Evolutionary conservation across 345 rosid species (phyloP).

Genomic region (Chamaenerion angustifolium): DNA sequence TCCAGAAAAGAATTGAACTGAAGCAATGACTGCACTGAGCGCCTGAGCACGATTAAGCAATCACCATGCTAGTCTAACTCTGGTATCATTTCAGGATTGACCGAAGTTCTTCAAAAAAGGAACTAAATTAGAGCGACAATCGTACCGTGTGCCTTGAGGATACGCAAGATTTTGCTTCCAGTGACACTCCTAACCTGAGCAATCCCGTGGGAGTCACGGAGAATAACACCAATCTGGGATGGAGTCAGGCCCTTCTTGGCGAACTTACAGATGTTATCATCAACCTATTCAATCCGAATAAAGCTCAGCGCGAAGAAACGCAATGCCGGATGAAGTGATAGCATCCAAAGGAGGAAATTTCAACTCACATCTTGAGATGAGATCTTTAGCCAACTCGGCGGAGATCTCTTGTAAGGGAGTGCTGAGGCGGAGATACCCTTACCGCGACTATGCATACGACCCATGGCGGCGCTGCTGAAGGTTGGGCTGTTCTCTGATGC

Average conservation of each 20-base stretch:
- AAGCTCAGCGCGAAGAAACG: background rate
- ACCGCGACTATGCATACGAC: slow-evolving; percentile 47
- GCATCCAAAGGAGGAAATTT: background rate
- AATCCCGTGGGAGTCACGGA: slow-evolving; percentile 34
- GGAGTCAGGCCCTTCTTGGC: slow-evolving; percentile 33
- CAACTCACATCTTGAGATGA: slow-evolving; percentile 23
- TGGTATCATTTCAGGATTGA: no score
- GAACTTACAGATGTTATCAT: slow-evolving; percentile 27
- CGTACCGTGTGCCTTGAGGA: slow-evolving; percentile 18
- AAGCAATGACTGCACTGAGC: no score
- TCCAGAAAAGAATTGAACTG: no score
- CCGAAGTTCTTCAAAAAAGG: no score
- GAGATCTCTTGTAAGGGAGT: slow-evolving; percentile 37
- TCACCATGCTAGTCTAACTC: no score
- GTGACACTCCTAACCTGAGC: slow-evolving; percentile 32
- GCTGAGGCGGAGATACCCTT: slow-evolving; percentile 64
- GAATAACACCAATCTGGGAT: slow-evolving; percentile 33
- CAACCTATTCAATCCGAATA: slow-evolving; percentile 5
- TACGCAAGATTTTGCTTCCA: slow-evolving; percentile 31
- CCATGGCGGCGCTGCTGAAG: slow-evolving; percentile 22
- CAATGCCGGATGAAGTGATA: background rate
- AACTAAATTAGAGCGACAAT: no score
- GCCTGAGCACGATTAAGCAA: no score
- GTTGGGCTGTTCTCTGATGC: background rate
- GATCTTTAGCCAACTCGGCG: slow-evolving; percentile 51